Base-by-base conservation (phyloP, 1,139 yeast genomes). In the Yamadazyma diospyri region DNA sequence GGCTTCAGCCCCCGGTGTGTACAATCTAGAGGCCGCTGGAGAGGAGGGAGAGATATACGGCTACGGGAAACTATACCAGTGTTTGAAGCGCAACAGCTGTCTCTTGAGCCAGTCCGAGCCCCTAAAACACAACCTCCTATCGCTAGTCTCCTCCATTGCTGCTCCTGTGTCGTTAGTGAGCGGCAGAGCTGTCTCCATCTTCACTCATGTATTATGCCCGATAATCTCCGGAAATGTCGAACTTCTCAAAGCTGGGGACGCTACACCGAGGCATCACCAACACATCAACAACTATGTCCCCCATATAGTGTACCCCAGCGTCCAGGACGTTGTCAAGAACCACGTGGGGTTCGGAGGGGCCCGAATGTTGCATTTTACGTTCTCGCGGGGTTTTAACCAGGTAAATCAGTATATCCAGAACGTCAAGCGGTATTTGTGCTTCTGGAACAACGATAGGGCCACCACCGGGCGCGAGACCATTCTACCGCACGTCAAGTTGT, bases 141-240 rank as follows among this genome's bases (percentile, higher is more conserved):
- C 80, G 0, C 86, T 80, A 50, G 65, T 69, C 0, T 77, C 87
- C 0, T 69, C 84, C 0, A 73, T 81, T 13, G 79, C 85, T 1
- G 69, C 72, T 3, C 79, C 86, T 0, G 58, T 66, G 23, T 58
- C 64, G 5, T 46, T 55, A 11, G 49, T 48, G 5, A 55, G 55
- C 25, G 51, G 54, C 1, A 34, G 53, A 10, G 59, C 65, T 2
- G 51, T 67, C 0, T 78, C 80, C 20, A 52, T 78, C 1, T 76
- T 78, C 42, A 66, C 82, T 0, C 83, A 80, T 50, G 34, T 76
- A 1, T 47, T 81, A 19, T 64, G 75, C 37, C 86, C 76, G 4
- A 47, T 68, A 27, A 41, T 68, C 16, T 55, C 25, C 8, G 31
- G 39, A 2, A 34, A 32, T 4, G 47, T 52, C 28, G 19, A 29